Evolutionary conservation across 2,329 filamentous ascomycete genomes (phyloP).

Genomic region (Beauveria varroae): DNA sequence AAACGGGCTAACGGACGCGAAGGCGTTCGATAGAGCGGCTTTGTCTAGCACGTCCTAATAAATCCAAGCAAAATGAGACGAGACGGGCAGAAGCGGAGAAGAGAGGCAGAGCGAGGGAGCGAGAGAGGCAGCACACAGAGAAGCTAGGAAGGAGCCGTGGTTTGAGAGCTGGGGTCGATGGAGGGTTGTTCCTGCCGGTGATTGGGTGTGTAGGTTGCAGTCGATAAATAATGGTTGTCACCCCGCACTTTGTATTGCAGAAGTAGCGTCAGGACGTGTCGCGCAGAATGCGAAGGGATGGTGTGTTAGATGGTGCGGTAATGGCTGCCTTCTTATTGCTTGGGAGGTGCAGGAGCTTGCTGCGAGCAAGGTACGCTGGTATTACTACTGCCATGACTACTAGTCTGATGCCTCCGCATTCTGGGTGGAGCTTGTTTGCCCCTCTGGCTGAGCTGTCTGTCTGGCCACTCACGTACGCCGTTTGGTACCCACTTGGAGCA

Average conservation of each 20-base stretch:
- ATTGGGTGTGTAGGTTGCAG: conserved; percentile 12
- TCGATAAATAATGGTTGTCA: not conserved
- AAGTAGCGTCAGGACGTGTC: not conserved
- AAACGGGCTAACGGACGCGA: not conserved
- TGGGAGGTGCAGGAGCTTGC: not conserved
- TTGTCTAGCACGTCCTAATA: conserved; percentile 1
- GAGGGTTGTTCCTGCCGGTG: conserved; percentile 8
- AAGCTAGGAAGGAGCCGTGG: conserved; percentile 7
- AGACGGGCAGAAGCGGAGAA: not conserved
- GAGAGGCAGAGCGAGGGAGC: conserved; percentile 1
- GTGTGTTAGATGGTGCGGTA: conserved; percentile 7
- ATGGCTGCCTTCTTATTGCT: conserved; percentile 10
- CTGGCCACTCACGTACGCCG: not conserved
- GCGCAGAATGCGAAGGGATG: conserved; percentile 12
- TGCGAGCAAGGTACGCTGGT: conserved; percentile 4
- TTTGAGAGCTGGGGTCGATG: not conserved
- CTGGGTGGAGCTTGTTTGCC: conserved; percentile 7
- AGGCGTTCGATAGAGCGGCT: not conserved
- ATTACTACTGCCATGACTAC: conserved; percentile 9
- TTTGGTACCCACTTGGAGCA: not conserved
- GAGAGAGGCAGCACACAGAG: not conserved
- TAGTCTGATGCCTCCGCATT: conserved; percentile 11
- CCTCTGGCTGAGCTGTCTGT: not conserved
- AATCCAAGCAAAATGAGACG: not conserved
- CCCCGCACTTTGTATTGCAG: conserved; percentile 13